phyloP scores from a whole-genome alignment of 805 yeast genomes.

The Tetrapisispora pingtungensis region DNA sequence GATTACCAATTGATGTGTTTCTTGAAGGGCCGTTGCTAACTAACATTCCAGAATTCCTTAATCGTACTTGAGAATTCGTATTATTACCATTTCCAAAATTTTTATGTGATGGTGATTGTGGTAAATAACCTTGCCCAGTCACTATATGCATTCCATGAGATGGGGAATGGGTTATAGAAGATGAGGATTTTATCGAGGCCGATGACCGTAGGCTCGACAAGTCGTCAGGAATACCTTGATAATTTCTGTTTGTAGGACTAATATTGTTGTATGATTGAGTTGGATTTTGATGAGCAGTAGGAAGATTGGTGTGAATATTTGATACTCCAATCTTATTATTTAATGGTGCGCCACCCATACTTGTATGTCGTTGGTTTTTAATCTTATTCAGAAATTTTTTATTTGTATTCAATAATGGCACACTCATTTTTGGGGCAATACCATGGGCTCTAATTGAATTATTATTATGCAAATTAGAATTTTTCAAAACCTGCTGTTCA shows the following conservation, averaged over 20 bases:
- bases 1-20: conserved; percentile 1
- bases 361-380: conserved; percentile 26
- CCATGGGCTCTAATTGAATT: conserved; percentile 13
- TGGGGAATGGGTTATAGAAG: conserved; percentile 17
- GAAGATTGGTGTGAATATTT: conserved; percentile 4
- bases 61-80: background rate
- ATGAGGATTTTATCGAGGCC: conserved; percentile 15
- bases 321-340: background rate
- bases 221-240: conserved; percentile 9
- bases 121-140: conserved; percentile 10
- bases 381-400: conserved; percentile 18
- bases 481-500: background rate
- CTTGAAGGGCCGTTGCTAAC: background rate
- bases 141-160: conserved; percentile 18
- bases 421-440: conserved; percentile 27
- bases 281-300: conserved; percentile 1
- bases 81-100: background rate
- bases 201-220: conserved; percentile 14
- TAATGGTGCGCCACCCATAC: conserved; percentile 23
- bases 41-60: background rate
- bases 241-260: conserved; percentile 1
- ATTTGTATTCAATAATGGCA: conserved; percentile 22
- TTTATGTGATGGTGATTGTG: conserved; percentile 3
- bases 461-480: background rate
- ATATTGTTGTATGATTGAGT: background rate